Evolutionary conservation across 1,139 yeast species (phyloP).

Genomic region (Candida tetrigidarum): DNA sequence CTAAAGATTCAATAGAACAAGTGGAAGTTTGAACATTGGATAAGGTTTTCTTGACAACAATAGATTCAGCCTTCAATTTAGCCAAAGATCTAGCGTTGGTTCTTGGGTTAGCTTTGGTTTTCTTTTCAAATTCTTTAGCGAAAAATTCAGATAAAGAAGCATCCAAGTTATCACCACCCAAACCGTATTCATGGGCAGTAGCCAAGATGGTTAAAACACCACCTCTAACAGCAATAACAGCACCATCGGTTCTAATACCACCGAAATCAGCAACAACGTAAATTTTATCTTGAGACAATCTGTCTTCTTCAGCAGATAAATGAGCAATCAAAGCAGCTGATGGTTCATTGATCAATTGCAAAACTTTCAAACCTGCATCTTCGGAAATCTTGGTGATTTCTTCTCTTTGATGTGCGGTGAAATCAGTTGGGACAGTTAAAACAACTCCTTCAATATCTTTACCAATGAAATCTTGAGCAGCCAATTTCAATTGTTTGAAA

Average conservation of each 20-base stretch:
- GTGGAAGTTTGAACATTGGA: conserved; percentile 89
- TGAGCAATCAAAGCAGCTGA: conserved; percentile 89
- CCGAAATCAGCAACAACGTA: conserved; percentile 97
- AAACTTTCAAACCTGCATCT: conserved; percentile 76
- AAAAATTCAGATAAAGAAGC: conserved; percentile 79
- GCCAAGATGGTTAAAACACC: conserved; percentile 90
- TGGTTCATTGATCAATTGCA: conserved; percentile 93
- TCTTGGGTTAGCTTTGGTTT: conserved; percentile 81
- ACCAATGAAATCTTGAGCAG: conserved; percentile 95
- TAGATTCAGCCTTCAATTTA: conserved; percentile 83
- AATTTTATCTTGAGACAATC: conserved; percentile 69
- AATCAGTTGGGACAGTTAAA: conserved; percentile 90
- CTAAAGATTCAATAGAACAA: conserved; percentile 92
- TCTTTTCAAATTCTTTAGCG: conserved; percentile 94
- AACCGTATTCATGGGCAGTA: conserved; percentile 78
- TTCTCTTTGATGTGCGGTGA: conserved; percentile 71
- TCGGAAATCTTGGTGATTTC: conserved; percentile 66
- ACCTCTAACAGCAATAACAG: conserved; percentile 90
- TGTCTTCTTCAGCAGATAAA: conserved; percentile 56
- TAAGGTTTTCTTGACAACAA: conserved; percentile 86
- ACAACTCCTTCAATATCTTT: conserved; percentile 81
- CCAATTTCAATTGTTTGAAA: conserved; percentile 75
- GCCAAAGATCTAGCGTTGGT: conserved; percentile 83
- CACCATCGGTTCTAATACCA: conserved; percentile 95
- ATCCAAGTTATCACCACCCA: conserved; percentile 92